phyloP scores from a whole-genome alignment of 148 eudicot genomes.

The Vaccinium macrocarpon region DNA sequence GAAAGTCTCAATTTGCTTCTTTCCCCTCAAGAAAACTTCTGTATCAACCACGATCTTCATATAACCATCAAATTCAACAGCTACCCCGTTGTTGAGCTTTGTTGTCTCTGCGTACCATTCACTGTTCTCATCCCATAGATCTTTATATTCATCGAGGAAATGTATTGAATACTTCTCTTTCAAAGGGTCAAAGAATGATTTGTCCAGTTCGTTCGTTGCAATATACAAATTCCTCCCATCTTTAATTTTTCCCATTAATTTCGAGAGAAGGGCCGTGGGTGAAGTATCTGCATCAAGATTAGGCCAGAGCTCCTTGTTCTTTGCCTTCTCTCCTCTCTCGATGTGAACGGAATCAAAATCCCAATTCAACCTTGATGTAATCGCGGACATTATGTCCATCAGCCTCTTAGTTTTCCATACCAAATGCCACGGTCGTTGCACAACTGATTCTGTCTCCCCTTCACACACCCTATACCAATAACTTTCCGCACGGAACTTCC shows the following conservation, averaged over 20 bases:
- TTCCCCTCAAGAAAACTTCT: conserved; percentile 92
- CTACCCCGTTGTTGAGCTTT: conserved; percentile 68
- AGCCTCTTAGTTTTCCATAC: conserved; percentile 84
- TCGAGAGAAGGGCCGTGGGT: conserved; percentile 59
- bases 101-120: conserved; percentile 76
- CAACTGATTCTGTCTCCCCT: conserved; percentile 79
- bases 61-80: conserved; percentile 94
- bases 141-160: conserved; percentile 78
- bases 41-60: conserved; percentile 88
- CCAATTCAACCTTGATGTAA: conserved; percentile 75
- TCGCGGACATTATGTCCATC: conserved; percentile 81
- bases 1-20: conserved; percentile 89
- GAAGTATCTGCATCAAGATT: conserved; percentile 85
- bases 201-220: conserved; percentile 69
- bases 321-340: conserved; percentile 86
- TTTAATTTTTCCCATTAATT: conserved; percentile 62
- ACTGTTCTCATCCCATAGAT: conserved; percentile 79
- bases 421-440: conserved; percentile 91
- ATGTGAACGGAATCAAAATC: conserved; percentile 86
- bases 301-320: conserved; percentile 74
- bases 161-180: conserved; percentile 84
- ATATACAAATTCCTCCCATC: conserved; percentile 77
- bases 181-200: conserved; percentile 68
- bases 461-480: conserved; percentile 98
- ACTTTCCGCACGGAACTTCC: conserved; percentile 81